phyloP scores from a whole-genome alignment of 202 grass and related monocot species.

The Thinopyrum obtusiflorum region DNA sequence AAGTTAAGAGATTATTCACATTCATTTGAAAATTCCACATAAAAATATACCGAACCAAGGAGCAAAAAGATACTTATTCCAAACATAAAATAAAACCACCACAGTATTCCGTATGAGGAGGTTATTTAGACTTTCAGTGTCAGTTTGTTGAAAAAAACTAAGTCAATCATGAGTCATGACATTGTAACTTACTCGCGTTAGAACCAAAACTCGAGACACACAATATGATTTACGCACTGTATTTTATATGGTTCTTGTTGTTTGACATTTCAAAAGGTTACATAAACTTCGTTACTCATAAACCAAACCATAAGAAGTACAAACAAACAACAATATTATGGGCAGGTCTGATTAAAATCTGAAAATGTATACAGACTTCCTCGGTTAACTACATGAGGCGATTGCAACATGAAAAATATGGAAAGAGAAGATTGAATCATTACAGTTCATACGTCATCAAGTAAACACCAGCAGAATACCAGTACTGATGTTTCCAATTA shows the following conservation, averaged over 20 bases:
- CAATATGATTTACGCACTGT: neutral
- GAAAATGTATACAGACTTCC: neutral
- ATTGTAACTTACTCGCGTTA: neutral
- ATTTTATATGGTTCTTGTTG: neutral
- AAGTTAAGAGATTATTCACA: neutral
- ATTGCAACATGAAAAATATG: neutral
- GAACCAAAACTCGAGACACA: neutral
- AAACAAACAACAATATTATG: neutral
- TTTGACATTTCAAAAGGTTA: neutral
- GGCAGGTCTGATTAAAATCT: neutral
- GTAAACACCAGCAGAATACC: neutral
- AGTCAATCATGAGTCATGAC: neutral
- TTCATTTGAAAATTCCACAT: neutral
- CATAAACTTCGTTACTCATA: neutral
- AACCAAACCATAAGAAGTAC: neutral
- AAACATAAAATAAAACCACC: neutral
- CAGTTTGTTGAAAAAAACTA: neutral
- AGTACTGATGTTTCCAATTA: conserved; percentile 17
- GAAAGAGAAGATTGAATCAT: neutral
- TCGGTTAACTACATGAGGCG: neutral
- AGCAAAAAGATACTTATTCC: no score
- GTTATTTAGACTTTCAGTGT: neutral
- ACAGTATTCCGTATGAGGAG: neutral
- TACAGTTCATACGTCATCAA: conserved; percentile 3
- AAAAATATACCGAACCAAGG: neutral